Base-by-base conservation (phyloP, 495 filamentous ascomycete species). In the Jackrogersella minutella region DNA sequence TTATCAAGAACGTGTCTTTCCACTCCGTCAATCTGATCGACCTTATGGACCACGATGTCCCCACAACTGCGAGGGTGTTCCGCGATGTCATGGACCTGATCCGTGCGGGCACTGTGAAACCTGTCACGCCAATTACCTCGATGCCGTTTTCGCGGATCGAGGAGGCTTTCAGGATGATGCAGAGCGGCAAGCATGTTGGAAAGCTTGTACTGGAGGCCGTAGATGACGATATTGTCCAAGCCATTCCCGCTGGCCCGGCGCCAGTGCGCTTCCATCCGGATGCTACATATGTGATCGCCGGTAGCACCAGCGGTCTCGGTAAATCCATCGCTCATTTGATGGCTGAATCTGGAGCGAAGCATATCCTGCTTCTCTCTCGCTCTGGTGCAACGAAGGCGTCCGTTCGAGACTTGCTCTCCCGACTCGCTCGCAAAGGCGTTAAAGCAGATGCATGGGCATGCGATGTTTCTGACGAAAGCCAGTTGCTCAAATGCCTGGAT, bases 291-390 rank as follows among this genome's bases (percentile, higher is more conserved):
- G 61, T 88, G 8, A 58, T 88, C 1, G 76, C 80, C n/a, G 84
- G 86, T 5, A 81, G 85, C 30, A 71, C 83, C 3, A 80, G 85
- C 1, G 87, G 85, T 0, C 75, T 90, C 4, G 86, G 87, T 14
- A 74, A 78, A 10, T 74, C 79, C 31, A 69, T 90, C 19, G 73
- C 79, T 2, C 71, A 40, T 1, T 85, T 78, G 81, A 70, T 89
- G 62, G 78, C 77, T n/a, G 60, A 74, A 2, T 74, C 77, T 11
- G 86, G 85, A 1, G 87, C 86, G 0, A 70, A 69, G 7, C 67
- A 84, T 61, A 51, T 89, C 8, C 70, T 83, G 3, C 73, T 87
- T 10, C 65, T 86, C 7, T 83, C 81, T 4, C 78, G 86, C 14
- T 80, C 77, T 7, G 84, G 80, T 9, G 46, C 62, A 4, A 28